Evolutionary conservation across 2,329 filamentous ascomycete genomes (phyloP), one percentile per base, ranked within the genome.

Genomic region (Lachnellula arida): DNA sequence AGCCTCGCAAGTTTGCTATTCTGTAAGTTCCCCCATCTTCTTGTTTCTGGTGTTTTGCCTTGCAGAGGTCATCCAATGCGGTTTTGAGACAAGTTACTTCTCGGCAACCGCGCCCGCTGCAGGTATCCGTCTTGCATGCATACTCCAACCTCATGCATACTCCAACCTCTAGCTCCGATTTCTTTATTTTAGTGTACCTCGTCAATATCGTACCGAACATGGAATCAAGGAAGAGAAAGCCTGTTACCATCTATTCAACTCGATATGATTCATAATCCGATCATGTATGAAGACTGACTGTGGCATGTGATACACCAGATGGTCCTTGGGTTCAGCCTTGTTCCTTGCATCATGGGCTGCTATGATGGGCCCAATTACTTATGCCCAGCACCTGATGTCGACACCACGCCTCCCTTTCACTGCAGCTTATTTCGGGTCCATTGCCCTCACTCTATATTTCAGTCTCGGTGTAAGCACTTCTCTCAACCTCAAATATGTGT

Each of bases 261-360:
- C 32, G 35, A 51, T 51, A 44, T 60, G 57, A 60, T 56, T 59
- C 60, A 61, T 60, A 50, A 49, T 59, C 50, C 55, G 28, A 53
- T 52, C 37, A 35, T 51, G 49, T 55, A 51, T 52, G 57, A 47
- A 56, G 25, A 60, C 65, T 68, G 56, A 69, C 62, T 57, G 59
- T 56, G 65, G 54, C 58, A 57, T 60, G 63, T 67, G 64, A 65
- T 68, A 59, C 57, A 66, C 70, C 73, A 97, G 94, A 78, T 99
- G 94, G 94, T 91, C 93, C 49, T 85, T 97, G 71, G 94, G 92
- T 54, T 97, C 93, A 49, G 70, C 89, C 49, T 81, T 99, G 63
- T 97, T 97, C 78, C 81, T 97, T 67, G 82, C 85, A 65, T 96
- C 92, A 65, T 99, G 94, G 81, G 91, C 91, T 25, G 90, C 93